Percentiles rank a stretch among this genome's conserved stretches.
Conservation (phyloP, 306 rosid genomes). For the Ormosia semicastrata region DNA sequence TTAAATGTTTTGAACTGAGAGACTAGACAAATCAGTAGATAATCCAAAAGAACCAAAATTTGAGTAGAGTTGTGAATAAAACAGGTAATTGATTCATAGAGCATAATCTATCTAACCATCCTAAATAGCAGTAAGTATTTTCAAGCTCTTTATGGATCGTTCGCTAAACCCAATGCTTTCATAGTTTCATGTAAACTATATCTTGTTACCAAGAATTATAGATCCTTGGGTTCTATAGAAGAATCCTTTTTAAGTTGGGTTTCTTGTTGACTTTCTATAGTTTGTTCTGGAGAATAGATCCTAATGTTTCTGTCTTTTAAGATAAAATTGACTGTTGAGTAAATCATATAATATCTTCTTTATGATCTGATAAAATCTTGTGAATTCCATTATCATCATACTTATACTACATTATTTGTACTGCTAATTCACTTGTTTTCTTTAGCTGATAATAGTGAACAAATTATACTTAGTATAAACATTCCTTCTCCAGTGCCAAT, state of each 20-base stretch:
- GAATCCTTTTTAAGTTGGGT: not conserved
- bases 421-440: not conserved
- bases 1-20: not conserved
- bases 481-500: slow-evolving; percentile 73
- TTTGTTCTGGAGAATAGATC: slow-evolving; percentile 2
- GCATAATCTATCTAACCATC: not conserved
- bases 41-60: not conserved
- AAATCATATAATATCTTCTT: not conserved
- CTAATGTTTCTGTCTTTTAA: not conserved
- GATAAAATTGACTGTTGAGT: slow-evolving; percentile 1
- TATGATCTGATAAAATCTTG: not conserved
- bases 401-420: not conserved
- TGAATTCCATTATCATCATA: not conserved
- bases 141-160: not conserved
- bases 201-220: not conserved
- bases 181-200: not conserved
- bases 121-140: not conserved
- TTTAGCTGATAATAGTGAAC: slow-evolving; percentile 19
- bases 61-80: not conserved
- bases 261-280: slow-evolving; percentile 2
- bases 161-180: not conserved
- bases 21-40: not conserved
- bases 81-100: not conserved
- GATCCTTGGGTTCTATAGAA: not conserved
- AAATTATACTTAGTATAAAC: slow-evolving; percentile 6